Evolutionary conservation across 164 flowering plant genomes (phyloP).

Genomic region (grape (Vitis vinifera)): ASM3070453v1 NC_081809.1:10871001-10871500

Average conservation of each 20-base stretch:
- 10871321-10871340: conserved; percentile 10
- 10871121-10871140: conserved; percentile 56
- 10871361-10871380: conserved; percentile 24
- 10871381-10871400: conserved; percentile 24
- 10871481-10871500: conserved; percentile 40
- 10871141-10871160: conserved; percentile 36
- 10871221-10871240: conserved; percentile 1
- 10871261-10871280: conserved; percentile 4
- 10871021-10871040: conserved; percentile 16
- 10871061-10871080: conserved; percentile 53
- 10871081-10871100: conserved; percentile 41
- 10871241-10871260: conserved; percentile 12
- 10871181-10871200: conserved; percentile 7
- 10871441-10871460: background rate
- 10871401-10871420: conserved; percentile 13
- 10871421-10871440: conserved; percentile 10
- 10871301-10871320: background rate
- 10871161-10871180: conserved; percentile 13
- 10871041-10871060: conserved; percentile 2
- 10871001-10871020: background rate
- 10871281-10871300: conserved; percentile 3
- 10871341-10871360: conserved; percentile 21
- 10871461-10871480: conserved; percentile 7
- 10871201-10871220: background rate
- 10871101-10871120: conserved; percentile 26